A percentile compares a stretch with the other conserved stretches of the same genome.
phyloP scores from a whole-genome alignment of 352 stramenopile genomes.

The Phytophthora meadii region DNA sequence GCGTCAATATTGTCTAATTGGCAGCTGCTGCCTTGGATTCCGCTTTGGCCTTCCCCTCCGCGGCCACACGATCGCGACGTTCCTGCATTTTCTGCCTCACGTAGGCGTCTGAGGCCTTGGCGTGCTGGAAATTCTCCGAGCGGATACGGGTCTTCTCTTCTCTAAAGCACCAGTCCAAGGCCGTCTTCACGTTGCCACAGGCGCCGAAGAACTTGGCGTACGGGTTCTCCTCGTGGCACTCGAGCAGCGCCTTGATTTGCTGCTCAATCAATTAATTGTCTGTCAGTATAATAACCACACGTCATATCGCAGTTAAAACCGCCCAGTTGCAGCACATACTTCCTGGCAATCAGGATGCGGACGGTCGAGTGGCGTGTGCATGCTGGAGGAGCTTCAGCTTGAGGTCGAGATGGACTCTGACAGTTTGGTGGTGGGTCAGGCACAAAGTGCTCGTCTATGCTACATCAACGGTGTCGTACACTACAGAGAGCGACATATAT shows the following conservation, averaged over 20 bases:
- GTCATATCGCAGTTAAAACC: background rate
- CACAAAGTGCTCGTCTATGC: background rate
- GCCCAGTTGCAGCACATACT: slow-evolving; percentile 38
- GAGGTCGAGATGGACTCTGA: slow-evolving; percentile 28
- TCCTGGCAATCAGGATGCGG: slow-evolving; percentile 83
- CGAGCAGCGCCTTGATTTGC: slow-evolving; percentile 73
- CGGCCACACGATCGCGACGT: slow-evolving; percentile 53
- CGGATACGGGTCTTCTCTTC: slow-evolving; percentile 72
- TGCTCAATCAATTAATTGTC: slow-evolving; percentile 29
- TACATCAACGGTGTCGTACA: background rate
- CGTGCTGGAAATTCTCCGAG: slow-evolving; percentile 67
- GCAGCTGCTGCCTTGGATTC: slow-evolving; percentile 17
- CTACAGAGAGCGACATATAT: too few species aligned
- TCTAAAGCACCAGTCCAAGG: slow-evolving; percentile 82
- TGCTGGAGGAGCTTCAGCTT: slow-evolving; percentile 27
- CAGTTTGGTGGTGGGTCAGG: background rate
- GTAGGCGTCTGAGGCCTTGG: slow-evolving; percentile 71
- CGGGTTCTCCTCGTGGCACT: slow-evolving; percentile 82
- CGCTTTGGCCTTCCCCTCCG: slow-evolving; percentile 23
- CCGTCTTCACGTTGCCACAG: slow-evolving; percentile 77
- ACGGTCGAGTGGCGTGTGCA: slow-evolving; percentile 84
- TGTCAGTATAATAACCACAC: background rate
- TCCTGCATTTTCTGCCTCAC: slow-evolving; percentile 85
- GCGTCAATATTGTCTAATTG: slow-evolving; percentile 9
- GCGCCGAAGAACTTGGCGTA: slow-evolving; percentile 79